Evolutionary conservation across 768 basidiomycete genomes (phyloP).

Genomic region (Kwoniella bestiolae): DNA sequence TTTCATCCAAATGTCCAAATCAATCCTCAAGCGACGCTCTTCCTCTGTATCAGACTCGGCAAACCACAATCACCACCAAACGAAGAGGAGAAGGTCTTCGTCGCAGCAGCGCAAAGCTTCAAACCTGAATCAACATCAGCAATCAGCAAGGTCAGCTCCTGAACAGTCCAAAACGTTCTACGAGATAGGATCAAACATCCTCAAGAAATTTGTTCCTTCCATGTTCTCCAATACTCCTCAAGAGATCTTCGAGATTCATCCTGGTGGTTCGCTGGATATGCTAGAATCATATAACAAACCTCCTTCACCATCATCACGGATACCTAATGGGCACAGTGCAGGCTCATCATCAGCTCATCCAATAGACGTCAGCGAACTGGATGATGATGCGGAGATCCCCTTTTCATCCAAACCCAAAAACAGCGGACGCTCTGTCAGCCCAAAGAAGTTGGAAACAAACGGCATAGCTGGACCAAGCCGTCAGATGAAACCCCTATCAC

Average conservation of each 20-base stretch:
- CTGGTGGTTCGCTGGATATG: conserved; percentile 14
- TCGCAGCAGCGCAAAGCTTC: not conserved
- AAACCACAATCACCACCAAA: not conserved
- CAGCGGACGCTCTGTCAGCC: not conserved
- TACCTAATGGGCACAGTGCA: not conserved
- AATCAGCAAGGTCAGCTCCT: not conserved
- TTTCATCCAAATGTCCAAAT: conserved; percentile 11
- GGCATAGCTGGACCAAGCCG: conserved; percentile 4
- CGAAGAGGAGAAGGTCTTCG: not conserved
- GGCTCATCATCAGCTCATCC: conserved; percentile 1
- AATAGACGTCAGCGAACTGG: conserved; percentile 6
- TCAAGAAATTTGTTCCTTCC: too few relatives aligned
- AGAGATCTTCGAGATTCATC: not conserved
- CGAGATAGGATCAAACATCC: too few relatives aligned
- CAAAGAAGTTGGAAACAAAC: not conserved
- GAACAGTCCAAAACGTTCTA: not conserved
- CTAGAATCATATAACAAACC: conserved; percentile 1
- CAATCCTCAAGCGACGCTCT: conserved; percentile 3
- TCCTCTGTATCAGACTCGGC: not conserved
- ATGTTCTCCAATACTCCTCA: not conserved
- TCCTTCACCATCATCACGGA: not conserved
- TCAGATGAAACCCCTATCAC: not conserved
- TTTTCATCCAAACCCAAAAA: not conserved
- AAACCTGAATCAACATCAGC: not conserved
- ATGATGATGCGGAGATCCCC: not conserved